phyloP scores from a whole-genome alignment of 2,329 filamentous ascomycete genomes.

The Monascus ruber region DNA sequence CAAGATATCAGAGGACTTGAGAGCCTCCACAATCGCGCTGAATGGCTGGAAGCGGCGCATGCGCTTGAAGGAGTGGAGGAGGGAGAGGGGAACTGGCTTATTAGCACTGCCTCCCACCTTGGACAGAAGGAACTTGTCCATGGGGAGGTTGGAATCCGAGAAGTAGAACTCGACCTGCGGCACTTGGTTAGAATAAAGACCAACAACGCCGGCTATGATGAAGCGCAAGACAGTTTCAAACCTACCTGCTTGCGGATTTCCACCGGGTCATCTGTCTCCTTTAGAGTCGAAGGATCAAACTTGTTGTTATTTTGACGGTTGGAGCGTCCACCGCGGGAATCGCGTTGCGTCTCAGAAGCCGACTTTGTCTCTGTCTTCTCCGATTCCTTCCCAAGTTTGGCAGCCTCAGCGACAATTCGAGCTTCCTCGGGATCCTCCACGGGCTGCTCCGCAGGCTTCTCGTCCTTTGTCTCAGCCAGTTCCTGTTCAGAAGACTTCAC shows the following conservation, averaged over 20 bases:
- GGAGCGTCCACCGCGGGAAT: slow-evolving; percentile 11
- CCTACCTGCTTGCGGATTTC: slow-evolving; percentile 74
- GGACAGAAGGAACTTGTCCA: slow-evolving; percentile 77
- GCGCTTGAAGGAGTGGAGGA: slow-evolving; percentile 79
- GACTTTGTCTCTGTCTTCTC: slow-evolving; percentile 24
- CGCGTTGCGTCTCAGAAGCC: slow-evolving; percentile 11
- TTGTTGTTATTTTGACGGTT: slow-evolving; percentile 49
- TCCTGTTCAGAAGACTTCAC: neutral
- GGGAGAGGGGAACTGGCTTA: slow-evolving; percentile 59
- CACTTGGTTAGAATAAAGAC: neutral
- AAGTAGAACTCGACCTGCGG: slow-evolving; percentile 88
- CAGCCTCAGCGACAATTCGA: slow-evolving; percentile 26
- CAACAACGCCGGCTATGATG: neutral
- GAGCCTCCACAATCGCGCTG: slow-evolving; percentile 67
- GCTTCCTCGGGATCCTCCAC: slow-evolving; percentile 23
- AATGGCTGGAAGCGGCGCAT: slow-evolving; percentile 93
- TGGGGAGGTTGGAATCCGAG: slow-evolving; percentile 76
- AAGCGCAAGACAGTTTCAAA: neutral
- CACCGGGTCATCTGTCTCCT: slow-evolving; percentile 63
- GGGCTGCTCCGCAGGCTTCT: slow-evolving; percentile 12
- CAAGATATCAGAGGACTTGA: slow-evolving; percentile 65
- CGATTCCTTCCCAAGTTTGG: slow-evolving; percentile 26
- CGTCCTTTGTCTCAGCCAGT: slow-evolving; percentile 10
- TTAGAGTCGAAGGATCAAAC: slow-evolving; percentile 55
- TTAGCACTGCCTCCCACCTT: slow-evolving; percentile 68